Evolutionary conservation across 108 stramenopile species (phyloP), one percentile per base, ranked within the genome.

Genomic region (Cyclotella baltica): DNA sequence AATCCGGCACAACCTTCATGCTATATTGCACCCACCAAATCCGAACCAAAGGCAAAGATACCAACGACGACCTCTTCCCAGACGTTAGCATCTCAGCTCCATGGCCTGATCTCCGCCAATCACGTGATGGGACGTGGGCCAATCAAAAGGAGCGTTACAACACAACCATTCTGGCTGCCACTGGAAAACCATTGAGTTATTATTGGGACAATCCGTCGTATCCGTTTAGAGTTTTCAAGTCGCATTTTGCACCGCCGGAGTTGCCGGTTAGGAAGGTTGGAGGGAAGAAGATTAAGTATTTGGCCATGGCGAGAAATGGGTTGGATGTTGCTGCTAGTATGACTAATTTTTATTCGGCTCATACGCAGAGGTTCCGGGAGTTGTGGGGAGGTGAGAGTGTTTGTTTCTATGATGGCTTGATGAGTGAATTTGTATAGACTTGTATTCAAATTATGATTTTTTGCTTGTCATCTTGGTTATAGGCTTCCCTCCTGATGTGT

Each of bases 171-270:
- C 35, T 86, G 2, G 27, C 72, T 4, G 51, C 6, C 18, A 31
- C 75, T 70, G 81, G 85, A 62, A 74, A 27, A 10, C 35, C 30
- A n/a, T 40, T 70, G 67, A 79, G 57, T 66, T 48, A 86, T 43
- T 55, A 62, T 53, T 86, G 85, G 85, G 85, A 86, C 64, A 63
- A 83, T 50, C 73, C 76, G 13, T 22, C 22, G 9, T 86, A 83
- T 67, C 85, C 85, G 0, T 86, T 82, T 51, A 82, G 85, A n/a
- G 68, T 86, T 34, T 86, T 86, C 73, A 86, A 86, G 58, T 69
- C 66, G 22, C 85, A 86, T 52, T 78, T 69, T 52, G 53, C 56
- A 22, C 81, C 85, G 22, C 55, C 73, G 35, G 75, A 62, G 52
- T 64, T 84, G 75, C 72, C 77, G 6, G 74, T 77, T 29, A 55